Conservation (phyloP, 1,284 basidiomycete genomes). For the Ustilago hordei region DNA sequence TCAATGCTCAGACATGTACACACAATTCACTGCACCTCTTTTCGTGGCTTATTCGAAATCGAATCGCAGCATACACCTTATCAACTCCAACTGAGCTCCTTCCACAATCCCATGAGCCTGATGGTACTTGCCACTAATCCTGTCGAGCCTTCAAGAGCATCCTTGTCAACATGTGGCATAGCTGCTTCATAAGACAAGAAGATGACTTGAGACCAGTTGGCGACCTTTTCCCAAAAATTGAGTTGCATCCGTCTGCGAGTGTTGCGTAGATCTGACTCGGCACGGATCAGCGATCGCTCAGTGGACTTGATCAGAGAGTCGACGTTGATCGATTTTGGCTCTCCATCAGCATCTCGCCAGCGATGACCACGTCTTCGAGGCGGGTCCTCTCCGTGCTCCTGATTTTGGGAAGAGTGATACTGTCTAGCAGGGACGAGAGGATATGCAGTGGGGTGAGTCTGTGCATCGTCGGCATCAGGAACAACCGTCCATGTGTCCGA, state of each 20-base stretch:
- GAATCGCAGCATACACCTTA: neutral
- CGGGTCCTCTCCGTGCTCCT: neutral
- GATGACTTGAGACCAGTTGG: constrained; percentile 39
- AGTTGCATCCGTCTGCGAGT: constrained; percentile 17
- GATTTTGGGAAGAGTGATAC: neutral
- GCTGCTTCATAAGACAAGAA: constrained; percentile 54
- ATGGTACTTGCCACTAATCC: constrained; percentile 43
- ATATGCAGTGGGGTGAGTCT: neutral
- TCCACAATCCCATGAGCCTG: constrained; percentile 39
- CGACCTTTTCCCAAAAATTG: constrained; percentile 40
- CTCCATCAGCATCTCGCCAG: neutral
- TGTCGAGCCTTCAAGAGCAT: constrained; percentile 47
- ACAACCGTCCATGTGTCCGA: constrained; percentile 34
- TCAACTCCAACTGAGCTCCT: constrained; percentile 27
- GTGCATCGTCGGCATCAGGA: constrained; percentile 18
- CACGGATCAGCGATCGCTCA: constrained; percentile 36
- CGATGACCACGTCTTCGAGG: neutral
- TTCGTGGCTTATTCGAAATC: neutral
- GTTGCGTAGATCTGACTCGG: constrained; percentile 33
- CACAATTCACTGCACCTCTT: neutral
- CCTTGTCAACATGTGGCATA: constrained; percentile 48
- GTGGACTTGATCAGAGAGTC: constrained; percentile 19
- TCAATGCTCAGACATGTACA: neutral
- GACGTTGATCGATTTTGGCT: constrained; percentile 9
- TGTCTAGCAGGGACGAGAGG: neutral